Percentiles rank a stretch among this genome's conserved stretches.
phyloP scores from a whole-genome alignment of 2,329 filamentous ascomycete genomes.

The Penicillium sp. region DNA sequence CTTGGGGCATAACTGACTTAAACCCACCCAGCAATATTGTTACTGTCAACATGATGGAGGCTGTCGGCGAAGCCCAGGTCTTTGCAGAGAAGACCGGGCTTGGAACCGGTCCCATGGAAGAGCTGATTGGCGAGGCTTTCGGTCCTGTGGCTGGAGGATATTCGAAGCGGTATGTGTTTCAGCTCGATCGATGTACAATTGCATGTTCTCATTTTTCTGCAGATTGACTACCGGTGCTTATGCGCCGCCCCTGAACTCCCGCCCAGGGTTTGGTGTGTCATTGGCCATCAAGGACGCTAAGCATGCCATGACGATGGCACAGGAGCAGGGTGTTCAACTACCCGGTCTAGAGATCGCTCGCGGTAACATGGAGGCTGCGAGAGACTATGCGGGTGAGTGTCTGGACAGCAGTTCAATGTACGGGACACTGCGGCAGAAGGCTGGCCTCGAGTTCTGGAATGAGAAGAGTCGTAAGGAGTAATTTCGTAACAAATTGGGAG shows the following conservation, averaged over 20 bases:
- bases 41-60: constrained; percentile 46
- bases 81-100: constrained; percentile 48
- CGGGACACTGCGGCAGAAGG: constrained; percentile 36
- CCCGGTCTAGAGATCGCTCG: constrained; percentile 36
- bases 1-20: neutral
- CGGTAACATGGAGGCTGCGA: constrained; percentile 36
- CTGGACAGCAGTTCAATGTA: constrained; percentile 42
- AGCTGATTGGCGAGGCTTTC: constrained; percentile 45
- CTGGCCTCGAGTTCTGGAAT: constrained; percentile 40
- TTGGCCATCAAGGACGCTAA: constrained; percentile 40
- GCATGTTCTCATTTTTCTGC: neutral
- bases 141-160: constrained; percentile 44
- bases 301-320: constrained; percentile 35
- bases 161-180: constrained; percentile 37
- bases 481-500: no score
- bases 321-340: constrained; percentile 31
- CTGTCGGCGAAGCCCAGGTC: constrained; percentile 47
- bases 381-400: constrained; percentile 38
- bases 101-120: constrained; percentile 43
- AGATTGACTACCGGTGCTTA: constrained; percentile 46
- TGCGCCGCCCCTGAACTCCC: constrained; percentile 36
- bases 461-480: constrained; percentile 35
- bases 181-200: neutral
- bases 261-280: constrained; percentile 39
- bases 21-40: constrained; percentile 41